A percentile compares a stretch with the other conserved stretches of the same genome.
Evolutionary conservation across 768 basidiomycete species (phyloP).

Genomic region (Hypholoma fasciculare): DNA sequence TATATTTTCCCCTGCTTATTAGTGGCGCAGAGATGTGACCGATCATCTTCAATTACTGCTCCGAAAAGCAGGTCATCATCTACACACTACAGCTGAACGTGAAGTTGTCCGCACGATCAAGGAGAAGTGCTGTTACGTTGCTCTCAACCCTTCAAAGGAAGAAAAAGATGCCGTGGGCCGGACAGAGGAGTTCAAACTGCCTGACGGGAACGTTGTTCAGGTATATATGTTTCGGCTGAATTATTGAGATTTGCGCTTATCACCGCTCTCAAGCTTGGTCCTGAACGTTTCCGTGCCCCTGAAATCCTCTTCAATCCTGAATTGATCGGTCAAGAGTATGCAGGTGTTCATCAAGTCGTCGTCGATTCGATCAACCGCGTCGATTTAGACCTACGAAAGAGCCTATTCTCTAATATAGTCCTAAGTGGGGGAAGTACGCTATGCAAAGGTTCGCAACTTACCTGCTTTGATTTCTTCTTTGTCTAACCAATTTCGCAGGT

Average conservation of each 20-base stretch:
- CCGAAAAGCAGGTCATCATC: constrained; percentile 90
- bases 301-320: constrained; percentile 99
- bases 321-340: constrained; percentile 92
- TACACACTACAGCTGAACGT: constrained; percentile 95
- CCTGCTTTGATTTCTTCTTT: constrained; percentile 5
- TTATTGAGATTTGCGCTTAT: constrained; percentile 14
- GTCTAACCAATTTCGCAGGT: constrained; percentile 39
- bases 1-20: constrained; percentile 17
- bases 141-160: constrained; percentile 90
- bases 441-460: constrained; percentile 69
- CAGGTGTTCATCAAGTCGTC: constrained; percentile 96
- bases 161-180: constrained; percentile 86
- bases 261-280: constrained; percentile 65
- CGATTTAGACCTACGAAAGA: constrained; percentile 94
- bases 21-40: constrained; percentile 80
- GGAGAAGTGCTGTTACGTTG: constrained; percentile 97
- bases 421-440: constrained; percentile 96
- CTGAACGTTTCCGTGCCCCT: constrained; percentile 94
- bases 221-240: constrained; percentile 40
- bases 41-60: constrained; percentile 93
- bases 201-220: constrained; percentile 93
- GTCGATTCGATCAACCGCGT: constrained; percentile 98
- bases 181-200: constrained; percentile 86
- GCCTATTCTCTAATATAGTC: constrained; percentile 94
- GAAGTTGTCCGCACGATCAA: constrained; percentile 98